These are phyloP conservation scores for Lentinula sp. DNA, from an alignment of 768 basidiomycete genomes.

Conservation along the genomic window DNA sequence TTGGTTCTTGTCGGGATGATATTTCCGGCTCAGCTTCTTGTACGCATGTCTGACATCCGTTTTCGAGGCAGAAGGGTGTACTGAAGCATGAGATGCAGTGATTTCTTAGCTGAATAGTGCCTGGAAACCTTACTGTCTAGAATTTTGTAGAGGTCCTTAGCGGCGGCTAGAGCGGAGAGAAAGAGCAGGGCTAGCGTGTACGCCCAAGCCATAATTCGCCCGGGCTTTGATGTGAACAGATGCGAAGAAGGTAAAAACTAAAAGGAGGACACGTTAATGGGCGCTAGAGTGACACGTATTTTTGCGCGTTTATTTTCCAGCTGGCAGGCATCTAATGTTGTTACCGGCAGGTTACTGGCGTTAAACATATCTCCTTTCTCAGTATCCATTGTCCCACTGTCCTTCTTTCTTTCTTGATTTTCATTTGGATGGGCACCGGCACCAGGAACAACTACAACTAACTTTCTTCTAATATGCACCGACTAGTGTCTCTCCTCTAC, in stretches of 20 bases:
- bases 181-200: conserved; percentile 27
- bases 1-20: conserved; percentile 95
- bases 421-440: not conserved
- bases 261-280: not conserved
- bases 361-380: not conserved
- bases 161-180: conserved; percentile 33
- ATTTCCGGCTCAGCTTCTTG: conserved; percentile 82
- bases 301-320: not conserved
- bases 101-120: conserved; percentile 11
- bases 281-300: not conserved
- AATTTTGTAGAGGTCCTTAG: conserved; percentile 76
- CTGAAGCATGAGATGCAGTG: conserved; percentile 25
- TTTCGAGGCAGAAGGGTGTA: conserved; percentile 76
- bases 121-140: conserved; percentile 61
- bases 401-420: not conserved
- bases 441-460: not conserved
- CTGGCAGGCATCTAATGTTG: not conserved
- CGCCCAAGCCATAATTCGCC: not conserved
- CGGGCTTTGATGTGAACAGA: not conserved
- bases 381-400: not conserved
- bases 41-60: conserved; percentile 90
- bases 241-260: not conserved
- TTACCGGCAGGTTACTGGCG: not conserved
- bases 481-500: not conserved
- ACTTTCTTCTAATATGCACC: not conserved